Percentiles rank a stretch among this genome's conserved stretches.
Conservation (phyloP, 192 early-diverging fungal genomes). For the Spizellomyces sp. region DNA sequence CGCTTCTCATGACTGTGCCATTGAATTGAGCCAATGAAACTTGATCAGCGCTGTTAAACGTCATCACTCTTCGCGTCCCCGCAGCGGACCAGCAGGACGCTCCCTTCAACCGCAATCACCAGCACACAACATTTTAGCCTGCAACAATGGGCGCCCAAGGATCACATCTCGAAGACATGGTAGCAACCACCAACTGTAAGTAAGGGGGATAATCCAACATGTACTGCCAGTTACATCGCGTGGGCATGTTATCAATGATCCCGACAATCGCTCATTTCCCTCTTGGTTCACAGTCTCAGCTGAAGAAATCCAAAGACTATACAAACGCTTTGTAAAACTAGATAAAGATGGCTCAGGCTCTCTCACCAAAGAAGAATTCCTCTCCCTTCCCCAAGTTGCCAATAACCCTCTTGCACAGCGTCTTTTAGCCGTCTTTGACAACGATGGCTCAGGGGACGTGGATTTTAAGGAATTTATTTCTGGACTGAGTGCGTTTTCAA, state of each 20-base stretch:
- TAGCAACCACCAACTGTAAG: constrained; percentile 78
- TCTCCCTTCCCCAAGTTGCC: constrained; percentile 94
- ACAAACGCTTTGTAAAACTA: constrained; percentile 98
- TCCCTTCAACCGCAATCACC: too few species aligned
- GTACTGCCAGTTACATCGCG: not conserved
- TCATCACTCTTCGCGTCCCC: too few species aligned
- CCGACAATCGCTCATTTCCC: not conserved
- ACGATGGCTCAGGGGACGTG: constrained; percentile 97
- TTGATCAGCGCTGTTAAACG: too few species aligned
- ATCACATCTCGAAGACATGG: constrained; percentile 75
- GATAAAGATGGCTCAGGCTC: constrained; percentile 97
- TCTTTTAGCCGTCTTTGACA: constrained; percentile 96
- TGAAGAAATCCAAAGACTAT: constrained; percentile 92
- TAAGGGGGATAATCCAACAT: not conserved
- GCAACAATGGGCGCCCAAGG: constrained; percentile 21
- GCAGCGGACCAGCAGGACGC: too few species aligned
- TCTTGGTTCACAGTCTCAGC: constrained; percentile 44
- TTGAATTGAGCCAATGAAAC: too few species aligned
- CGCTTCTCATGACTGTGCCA: too few species aligned
- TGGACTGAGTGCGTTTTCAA: constrained; percentile 91
- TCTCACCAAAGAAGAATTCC: constrained; percentile 97
- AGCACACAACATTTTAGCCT: too few species aligned
- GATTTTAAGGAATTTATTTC: constrained; percentile 99
- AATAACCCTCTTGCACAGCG: constrained; percentile 96
- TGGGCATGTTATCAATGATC: not conserved